phyloP scores from a whole-genome alignment of 495 filamentous ascomycete genomes.

The Letharia columbiana region DNA sequence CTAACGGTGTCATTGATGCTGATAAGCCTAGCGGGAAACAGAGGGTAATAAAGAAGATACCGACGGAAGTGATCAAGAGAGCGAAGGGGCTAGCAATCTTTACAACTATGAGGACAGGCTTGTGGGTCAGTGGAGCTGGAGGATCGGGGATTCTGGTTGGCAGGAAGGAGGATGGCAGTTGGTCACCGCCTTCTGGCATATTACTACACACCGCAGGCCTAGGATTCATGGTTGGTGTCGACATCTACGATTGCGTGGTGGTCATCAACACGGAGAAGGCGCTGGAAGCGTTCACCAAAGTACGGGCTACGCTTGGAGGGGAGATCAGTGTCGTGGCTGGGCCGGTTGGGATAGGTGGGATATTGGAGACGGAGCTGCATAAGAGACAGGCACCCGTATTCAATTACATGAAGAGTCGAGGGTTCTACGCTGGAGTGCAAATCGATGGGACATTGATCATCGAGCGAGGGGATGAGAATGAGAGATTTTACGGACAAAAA shows the following conservation, averaged over 20 bases:
- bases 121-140: conserved; percentile 85
- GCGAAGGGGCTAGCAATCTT: conserved; percentile 86
- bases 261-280: conserved; percentile 80
- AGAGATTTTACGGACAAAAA: conserved; percentile 68
- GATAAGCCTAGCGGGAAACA: conserved; percentile 54
- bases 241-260: conserved; percentile 88
- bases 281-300: conserved; percentile 68
- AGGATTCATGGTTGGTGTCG: conserved; percentile 82
- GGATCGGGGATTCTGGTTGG: conserved; percentile 76
- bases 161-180: conserved; percentile 64
- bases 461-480: conserved; percentile 83
- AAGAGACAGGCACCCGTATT: conserved; percentile 66
- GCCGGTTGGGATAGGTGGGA: conserved; percentile 65
- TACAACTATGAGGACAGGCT: conserved; percentile 84
- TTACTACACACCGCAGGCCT: conserved; percentile 77
- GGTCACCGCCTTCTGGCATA: conserved; percentile 83
- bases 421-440: conserved; percentile 73
- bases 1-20: conserved; percentile 18
- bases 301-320: conserved; percentile 67
- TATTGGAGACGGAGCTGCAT: conserved; percentile 65
- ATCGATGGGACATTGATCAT: conserved; percentile 78
- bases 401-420: conserved; percentile 82
- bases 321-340: conserved; percentile 72
- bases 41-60: conserved; percentile 73
- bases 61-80: conserved; percentile 67